Conservation (phyloP, 1,284 basidiomycete species). For the Cerrena zonata region DNA sequence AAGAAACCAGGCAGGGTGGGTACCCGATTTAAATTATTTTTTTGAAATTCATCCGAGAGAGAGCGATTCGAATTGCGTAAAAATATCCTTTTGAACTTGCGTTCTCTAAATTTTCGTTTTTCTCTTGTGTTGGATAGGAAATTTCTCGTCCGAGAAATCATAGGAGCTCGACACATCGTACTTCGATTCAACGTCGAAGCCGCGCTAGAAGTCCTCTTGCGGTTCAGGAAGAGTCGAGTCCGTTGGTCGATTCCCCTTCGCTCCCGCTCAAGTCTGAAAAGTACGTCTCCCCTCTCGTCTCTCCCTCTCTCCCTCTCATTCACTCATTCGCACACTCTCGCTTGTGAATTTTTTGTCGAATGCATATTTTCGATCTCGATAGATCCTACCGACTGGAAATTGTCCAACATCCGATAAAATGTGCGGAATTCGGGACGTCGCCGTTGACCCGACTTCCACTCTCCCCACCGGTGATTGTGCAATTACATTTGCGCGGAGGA, state of each 20-base stretch:
- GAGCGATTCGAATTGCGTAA: too few relatives aligned
- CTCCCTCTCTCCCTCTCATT: background rate
- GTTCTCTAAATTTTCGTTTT: background rate
- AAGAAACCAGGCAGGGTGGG: background rate
- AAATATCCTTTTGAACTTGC: background rate
- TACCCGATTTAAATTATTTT: too few relatives aligned
- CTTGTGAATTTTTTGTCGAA: too few relatives aligned
- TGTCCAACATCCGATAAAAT: slow-evolving; percentile 72
- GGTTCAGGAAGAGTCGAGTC: background rate
- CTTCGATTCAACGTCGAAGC: background rate
- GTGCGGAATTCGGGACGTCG: slow-evolving; percentile 72
- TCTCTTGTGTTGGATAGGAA: background rate
- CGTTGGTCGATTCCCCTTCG: background rate
- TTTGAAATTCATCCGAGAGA: too few relatives aligned
- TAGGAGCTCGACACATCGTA: background rate
- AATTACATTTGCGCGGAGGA: slow-evolving; percentile 68
- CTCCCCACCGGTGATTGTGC: slow-evolving; percentile 74
- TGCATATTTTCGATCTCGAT: too few relatives aligned
- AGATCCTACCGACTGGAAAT: slow-evolving; percentile 73
- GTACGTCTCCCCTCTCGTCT: background rate
- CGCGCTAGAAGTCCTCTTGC: background rate
- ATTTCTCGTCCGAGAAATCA: background rate
- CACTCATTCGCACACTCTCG: too few relatives aligned
- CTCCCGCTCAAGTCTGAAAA: background rate
- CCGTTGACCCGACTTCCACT: slow-evolving; percentile 76